These are phyloP conservation scores for Phragmites australis DNA, from an alignment of 176 grass and related monocot species.

Conservation along the genomic window DNA sequence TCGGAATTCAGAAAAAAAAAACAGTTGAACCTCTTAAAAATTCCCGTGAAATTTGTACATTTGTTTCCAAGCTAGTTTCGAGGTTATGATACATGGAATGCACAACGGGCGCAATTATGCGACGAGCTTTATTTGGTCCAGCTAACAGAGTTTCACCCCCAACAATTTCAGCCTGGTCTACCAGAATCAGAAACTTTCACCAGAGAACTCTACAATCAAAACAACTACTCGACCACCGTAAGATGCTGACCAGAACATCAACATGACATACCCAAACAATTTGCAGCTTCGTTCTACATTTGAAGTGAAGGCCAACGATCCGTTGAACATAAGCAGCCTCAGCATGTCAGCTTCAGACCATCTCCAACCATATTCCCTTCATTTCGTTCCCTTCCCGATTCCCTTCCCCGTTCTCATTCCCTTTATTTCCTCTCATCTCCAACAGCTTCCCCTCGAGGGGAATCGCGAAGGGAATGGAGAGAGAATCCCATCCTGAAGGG, in stretches of 20 bases:
- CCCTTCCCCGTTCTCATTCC: no score
- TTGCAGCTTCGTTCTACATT: background rate
- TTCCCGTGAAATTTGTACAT: background rate
- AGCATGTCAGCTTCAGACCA: constrained; percentile 39
- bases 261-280: background rate
- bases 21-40: no score
- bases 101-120: background rate
- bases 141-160: background rate
- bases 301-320: background rate
- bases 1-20: background rate
- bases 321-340: background rate
- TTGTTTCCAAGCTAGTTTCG: background rate
- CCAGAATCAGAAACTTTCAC: background rate
- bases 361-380: no score
- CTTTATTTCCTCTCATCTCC: no score
- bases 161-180: background rate
- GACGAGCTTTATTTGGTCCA: background rate
- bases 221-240: background rate
- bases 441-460: no score
- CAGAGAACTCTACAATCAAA: background rate
- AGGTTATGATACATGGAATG: background rate
- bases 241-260: background rate
- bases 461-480: no score
- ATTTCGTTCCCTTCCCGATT: no score
- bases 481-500: no score